These are phyloP conservation scores for Candida railenensis DNA, from an alignment of 805 yeast genomes.

Conservation along the genomic window DNA sequence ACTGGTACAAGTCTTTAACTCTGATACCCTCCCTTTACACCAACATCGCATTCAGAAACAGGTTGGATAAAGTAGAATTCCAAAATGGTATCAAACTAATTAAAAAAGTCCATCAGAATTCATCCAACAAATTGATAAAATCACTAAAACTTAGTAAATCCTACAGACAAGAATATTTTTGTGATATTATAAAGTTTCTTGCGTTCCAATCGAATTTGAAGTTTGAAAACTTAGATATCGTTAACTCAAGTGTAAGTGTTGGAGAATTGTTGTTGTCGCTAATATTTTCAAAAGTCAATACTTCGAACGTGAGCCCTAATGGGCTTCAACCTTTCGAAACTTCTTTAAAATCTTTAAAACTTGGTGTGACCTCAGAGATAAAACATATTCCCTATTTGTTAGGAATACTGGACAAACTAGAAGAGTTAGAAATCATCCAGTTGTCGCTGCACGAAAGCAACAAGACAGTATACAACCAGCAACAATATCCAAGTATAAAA, in stretches of 20 bases:
- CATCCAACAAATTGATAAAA: constrained; percentile 16
- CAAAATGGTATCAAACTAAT: constrained; percentile 26
- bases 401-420: constrained; percentile 21
- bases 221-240: constrained; percentile 24
- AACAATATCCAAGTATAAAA: background rate
- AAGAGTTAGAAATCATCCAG: constrained; percentile 20
- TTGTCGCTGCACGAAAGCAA: background rate
- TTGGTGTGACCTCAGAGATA: constrained; percentile 26
- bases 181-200: constrained; percentile 25
- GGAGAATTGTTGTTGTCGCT: constrained; percentile 12
- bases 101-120: constrained; percentile 18
- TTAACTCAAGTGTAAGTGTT: constrained; percentile 23
- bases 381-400: constrained; percentile 18
- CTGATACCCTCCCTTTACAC: constrained; percentile 26
- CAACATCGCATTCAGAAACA: constrained; percentile 21
- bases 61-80: constrained; percentile 27
- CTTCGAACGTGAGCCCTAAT: background rate
- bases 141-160: constrained; percentile 22
- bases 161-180: constrained; percentile 20
- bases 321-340: constrained; percentile 15
- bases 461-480: background rate
- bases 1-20: constrained; percentile 30
- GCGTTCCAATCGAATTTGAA: constrained; percentile 21
- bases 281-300: constrained; percentile 14
- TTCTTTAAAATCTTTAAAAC: constrained; percentile 14